Base-by-base conservation (phyloP, 2,329 filamentous ascomycete species). In the Mariannaea sp. region DNA sequence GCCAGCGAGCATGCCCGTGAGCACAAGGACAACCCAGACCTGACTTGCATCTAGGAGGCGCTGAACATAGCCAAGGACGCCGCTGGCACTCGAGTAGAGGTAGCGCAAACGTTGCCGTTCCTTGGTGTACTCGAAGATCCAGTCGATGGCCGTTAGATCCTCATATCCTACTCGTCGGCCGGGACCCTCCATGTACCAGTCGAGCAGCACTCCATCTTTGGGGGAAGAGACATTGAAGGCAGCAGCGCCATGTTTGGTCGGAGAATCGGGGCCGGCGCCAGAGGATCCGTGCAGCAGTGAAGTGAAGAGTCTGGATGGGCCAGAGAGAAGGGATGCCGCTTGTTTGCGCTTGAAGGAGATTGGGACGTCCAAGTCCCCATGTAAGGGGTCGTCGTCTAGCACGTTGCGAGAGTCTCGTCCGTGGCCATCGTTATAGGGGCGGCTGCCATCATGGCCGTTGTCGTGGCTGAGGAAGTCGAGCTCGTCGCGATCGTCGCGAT, bases 111-210 rank as follows among this genome's bases (percentile, higher is more conserved):
- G 85, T 71, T 96, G 91, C 16, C 94, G 85, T 75, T 99, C 94
- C 72, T 97, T 97, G 46, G 90, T 94, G 69, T 97, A 96, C 73
- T 99, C 94, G 66, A 96, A 97, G 69, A 97, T 97, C 94, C 94
- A 99, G 76, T 99, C 94, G 70, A 99, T 99, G 53, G 94, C 93
- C 13, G 93, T 97, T 70, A 97, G 79, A 74, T 99, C 89, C 68
- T 97, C 93, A 75, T 99, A 99, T 49, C 90, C 93, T 30, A 97
- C 92, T 67, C 94, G 85, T 47, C 91, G 84, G 1, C 92, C 92
- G 0, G 90, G 92, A 1, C 91, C 92, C 72, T 97, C 93, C 41
- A 88, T 81, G 69, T 95, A 89, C 93, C 93, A 97, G 71, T 97
- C 93, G 39, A 80, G 70, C 4, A 79, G 72, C 24, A 70, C 67